Evolutionary conservation across 805 yeast species (phyloP), one percentile per base, ranked within the genome.

Genomic region (Wickerhamiella parazyma): DNA sequence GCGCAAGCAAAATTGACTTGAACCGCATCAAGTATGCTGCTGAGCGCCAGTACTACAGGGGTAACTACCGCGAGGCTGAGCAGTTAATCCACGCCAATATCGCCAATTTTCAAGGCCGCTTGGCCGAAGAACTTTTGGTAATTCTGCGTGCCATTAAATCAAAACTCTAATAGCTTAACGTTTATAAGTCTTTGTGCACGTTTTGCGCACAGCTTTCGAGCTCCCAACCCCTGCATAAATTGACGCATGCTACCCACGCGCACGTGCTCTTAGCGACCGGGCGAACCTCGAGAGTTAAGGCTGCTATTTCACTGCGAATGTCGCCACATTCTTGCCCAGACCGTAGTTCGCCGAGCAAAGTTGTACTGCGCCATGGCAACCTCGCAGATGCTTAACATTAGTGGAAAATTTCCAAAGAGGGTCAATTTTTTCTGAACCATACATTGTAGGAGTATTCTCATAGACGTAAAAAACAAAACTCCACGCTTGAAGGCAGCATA

Each of bases 21-120:
- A 75, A 70, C 12, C 64, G 64, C 36, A 54, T 80, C 22, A 66
- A 76, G 37, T 73, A 75, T 47, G 73, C 76, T 8, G 69, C 81
- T 25, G 86, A 82, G 49, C 62, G 76, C 48, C 68, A 76, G 2
- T 84, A 78, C 55, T 85, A 64, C 55, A 52, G 63, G 39, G 64
- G 72, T 38, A 61, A 75, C 29, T 84, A 75, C 52, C 29, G 45
- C 0, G 60, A 62, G 40, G 81, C 91, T 46, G 56, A 73, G 12
- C 62, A 65, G 35, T 58, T 69, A 21, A 64, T 76, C 29, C 56
- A 63, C 12, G 46, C 62, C 41, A 49, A 22, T 11, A 14, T 41
- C 24, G 38, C 64, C 12, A 21, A 55, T 17, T 51, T 58, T 34
- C 57, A 65, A 49, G 64, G 66, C 47, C 64, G 68, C 39, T 69